A percentile compares a stretch with the other conserved stretches of the same genome.
Conservation (phyloP, 257 asterid species). For the Buddleja alternifolia region DNA sequence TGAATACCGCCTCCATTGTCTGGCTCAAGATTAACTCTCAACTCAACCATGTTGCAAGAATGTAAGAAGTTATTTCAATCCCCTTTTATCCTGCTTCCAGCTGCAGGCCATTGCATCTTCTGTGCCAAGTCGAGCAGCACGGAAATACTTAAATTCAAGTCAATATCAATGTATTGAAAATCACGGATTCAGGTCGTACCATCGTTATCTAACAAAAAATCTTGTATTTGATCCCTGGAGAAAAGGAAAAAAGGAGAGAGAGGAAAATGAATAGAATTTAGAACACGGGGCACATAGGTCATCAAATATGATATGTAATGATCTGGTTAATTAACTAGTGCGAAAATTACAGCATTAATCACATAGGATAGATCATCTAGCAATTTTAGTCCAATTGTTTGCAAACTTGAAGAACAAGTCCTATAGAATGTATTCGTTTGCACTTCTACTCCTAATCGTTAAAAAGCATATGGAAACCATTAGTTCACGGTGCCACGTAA, state of each 20-base stretch:
- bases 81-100: slow-evolving; percentile 2
- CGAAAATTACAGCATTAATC: no score
- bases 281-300: not conserved
- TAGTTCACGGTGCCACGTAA: no score
- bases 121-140: not conserved
- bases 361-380: no score
- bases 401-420: no score
- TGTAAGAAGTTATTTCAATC: not conserved
- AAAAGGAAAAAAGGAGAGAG: not conserved
- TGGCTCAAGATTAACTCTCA: not conserved
- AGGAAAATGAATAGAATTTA: no score
- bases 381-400: no score
- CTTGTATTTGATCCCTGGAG: slow-evolving; percentile 56
- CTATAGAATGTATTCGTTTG: no score
- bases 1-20: not conserved
- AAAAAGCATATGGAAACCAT: no score
- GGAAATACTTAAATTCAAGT: not conserved
- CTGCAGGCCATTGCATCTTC: not conserved
- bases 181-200: slow-evolving; percentile 35
- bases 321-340: no score
- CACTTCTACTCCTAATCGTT: no score
- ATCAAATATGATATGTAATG: not conserved
- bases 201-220: slow-evolving; percentile 51
- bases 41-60: not conserved
- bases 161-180: not conserved